phyloP scores from a whole-genome alignment of 2,329 filamentous ascomycete species.

The Stagonosporopsis cucurbitacearum region DNA sequence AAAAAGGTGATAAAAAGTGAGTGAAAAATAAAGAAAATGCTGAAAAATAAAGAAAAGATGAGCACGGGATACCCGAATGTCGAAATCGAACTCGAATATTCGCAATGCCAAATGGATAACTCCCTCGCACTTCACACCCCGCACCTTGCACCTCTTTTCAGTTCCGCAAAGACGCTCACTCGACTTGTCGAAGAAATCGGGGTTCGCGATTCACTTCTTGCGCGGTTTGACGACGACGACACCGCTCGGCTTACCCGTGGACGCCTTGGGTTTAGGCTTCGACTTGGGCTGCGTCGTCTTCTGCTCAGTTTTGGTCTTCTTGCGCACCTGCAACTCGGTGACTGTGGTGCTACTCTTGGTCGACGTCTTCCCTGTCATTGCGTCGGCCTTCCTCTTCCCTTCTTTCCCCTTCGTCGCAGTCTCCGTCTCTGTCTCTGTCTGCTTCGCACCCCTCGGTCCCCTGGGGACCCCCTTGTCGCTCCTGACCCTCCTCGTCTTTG shows the following conservation, averaged over 20 bases:
- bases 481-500: constrained; percentile 19
- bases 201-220: background rate
- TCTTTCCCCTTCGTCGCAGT: background rate
- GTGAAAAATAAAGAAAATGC: too few species aligned
- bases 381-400: constrained; percentile 6
- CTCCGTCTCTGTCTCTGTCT: too few species aligned
- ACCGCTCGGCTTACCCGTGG: background rate
- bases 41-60: too few species aligned
- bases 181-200: too few species aligned
- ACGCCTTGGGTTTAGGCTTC: too few species aligned
- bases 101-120: too few species aligned
- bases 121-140: too few species aligned
- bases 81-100: too few species aligned
- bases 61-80: too few species aligned
- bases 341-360: background rate
- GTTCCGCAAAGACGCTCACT: too few species aligned
- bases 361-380: background rate
- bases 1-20: too few species aligned
- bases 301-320: constrained; percentile 28
- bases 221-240: background rate
- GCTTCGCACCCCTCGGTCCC: constrained; percentile 15
- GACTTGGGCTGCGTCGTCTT: constrained; percentile 10
- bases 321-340: constrained; percentile 20
- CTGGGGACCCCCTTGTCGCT: constrained; percentile 28
- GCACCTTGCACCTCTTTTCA: too few species aligned